A percentile compares a stretch with the other conserved stretches of the same genome.
These are phyloP conservation scores for Persicaria tinctoria DNA, from an alignment of 148 eudicot genomes.

Conservation along the genomic window DNA sequence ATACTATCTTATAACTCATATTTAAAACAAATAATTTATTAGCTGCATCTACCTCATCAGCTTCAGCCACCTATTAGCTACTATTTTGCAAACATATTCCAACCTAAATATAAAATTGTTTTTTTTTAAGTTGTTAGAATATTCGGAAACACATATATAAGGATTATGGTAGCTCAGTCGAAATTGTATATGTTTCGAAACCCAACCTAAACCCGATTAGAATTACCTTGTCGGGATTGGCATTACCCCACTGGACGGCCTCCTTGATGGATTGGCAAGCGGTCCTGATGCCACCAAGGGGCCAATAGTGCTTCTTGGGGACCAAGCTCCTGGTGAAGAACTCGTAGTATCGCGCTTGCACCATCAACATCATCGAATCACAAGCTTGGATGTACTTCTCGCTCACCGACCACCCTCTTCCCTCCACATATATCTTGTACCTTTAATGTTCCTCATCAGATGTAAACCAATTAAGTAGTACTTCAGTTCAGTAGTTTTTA, in stretches of 20 bases:
- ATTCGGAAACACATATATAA: no score
- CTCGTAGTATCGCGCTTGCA: conserved; percentile 41
- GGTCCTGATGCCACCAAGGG: background rate
- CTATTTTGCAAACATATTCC: no score
- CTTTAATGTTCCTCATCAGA: background rate
- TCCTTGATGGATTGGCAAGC: conserved; percentile 38
- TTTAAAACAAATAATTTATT: no score
- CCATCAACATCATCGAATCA: conserved; percentile 40
- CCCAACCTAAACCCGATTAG: no score
- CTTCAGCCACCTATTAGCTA: no score
- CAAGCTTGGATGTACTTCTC: conserved; percentile 34
- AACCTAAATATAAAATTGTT: no score
- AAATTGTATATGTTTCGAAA: no score
- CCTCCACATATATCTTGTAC: conserved; percentile 9
- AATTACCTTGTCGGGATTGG: conserved; percentile 32
- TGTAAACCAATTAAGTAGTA: background rate
- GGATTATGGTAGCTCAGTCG: no score
- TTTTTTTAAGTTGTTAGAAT: no score
- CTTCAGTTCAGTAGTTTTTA: no score
- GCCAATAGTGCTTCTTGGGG: conserved; percentile 57
- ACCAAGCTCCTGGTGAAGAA: conserved; percentile 49
- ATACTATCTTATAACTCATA: no score
- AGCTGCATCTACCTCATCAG: no score
- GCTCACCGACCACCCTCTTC: conserved; percentile 7
- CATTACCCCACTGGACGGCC: conserved; percentile 55